Evolutionary conservation across 352 stramenopile genomes (phyloP).

Genomic region (Elongisporangium prolatum): DNA sequence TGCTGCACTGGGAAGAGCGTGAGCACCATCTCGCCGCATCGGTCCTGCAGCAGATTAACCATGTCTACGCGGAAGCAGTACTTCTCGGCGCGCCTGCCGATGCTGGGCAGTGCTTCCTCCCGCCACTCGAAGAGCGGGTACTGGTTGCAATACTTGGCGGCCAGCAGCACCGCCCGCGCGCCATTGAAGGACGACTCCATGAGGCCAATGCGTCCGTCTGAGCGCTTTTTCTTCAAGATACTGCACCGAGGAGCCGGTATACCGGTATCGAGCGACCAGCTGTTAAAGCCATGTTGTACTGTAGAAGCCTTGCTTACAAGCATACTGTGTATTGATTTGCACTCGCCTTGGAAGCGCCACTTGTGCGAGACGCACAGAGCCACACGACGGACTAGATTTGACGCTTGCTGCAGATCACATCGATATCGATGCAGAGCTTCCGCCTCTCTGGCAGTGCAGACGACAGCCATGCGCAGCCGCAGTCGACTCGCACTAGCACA

Average conservation of each 20-base stretch:
- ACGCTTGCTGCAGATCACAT: too few species aligned
- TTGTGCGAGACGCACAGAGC: too few species aligned
- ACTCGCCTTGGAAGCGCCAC: too few species aligned
- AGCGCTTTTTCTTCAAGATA: not conserved
- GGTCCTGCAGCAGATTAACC: conserved; percentile 54
- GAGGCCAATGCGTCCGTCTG: conserved; percentile 15
- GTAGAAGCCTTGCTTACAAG: too few species aligned
- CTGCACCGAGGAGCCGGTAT: conserved; percentile 1
- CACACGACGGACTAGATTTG: too few species aligned
- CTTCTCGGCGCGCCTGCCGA: conserved; percentile 58
- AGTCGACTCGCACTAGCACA: too few species aligned
- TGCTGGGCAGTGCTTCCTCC: conserved; percentile 54
- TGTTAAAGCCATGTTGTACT: too few species aligned
- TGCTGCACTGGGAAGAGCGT: conserved; percentile 46
- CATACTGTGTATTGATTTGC: too few species aligned
- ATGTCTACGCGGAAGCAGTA: conserved; percentile 70
- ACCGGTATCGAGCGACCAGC: too few species aligned
- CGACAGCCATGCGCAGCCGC: too few species aligned
- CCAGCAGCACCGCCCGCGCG: conserved; percentile 62
- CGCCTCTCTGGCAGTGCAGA: too few species aligned
- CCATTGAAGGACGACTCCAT: conserved; percentile 42
- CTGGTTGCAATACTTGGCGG: conserved; percentile 65
- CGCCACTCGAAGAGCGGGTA: conserved; percentile 69
- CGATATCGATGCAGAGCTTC: too few species aligned
- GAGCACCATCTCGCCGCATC: conserved; percentile 52